These are phyloP conservation scores for Trichoderma sp. DNA, from an alignment of 2,329 filamentous ascomycete species.

Conservation along the genomic window DNA sequence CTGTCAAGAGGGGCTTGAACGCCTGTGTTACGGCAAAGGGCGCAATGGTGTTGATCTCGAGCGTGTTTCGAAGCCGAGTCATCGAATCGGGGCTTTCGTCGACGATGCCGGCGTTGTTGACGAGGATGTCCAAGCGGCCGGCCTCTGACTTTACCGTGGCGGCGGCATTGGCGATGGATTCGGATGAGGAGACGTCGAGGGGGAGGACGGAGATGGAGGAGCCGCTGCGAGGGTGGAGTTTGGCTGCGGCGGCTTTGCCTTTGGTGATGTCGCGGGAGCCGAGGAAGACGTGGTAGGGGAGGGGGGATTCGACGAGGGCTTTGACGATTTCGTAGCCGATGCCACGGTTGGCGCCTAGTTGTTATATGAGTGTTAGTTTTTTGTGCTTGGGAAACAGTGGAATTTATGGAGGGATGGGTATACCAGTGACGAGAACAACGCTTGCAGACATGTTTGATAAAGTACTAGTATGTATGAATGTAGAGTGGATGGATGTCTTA, in stretches of 20 bases:
- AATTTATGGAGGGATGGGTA: neutral
- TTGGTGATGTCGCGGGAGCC: constrained; percentile 35
- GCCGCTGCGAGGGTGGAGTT: constrained; percentile 55
- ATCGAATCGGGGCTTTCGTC: constrained; percentile 39
- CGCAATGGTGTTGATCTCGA: constrained; percentile 44
- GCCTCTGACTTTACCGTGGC: constrained; percentile 22
- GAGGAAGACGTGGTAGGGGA: constrained; percentile 39
- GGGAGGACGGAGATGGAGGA: constrained; percentile 44
- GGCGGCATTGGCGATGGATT: constrained; percentile 25
- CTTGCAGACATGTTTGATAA: neutral
- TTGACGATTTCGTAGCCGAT: constrained; percentile 44
- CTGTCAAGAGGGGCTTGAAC: constrained; percentile 33
- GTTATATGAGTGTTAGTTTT: neutral
- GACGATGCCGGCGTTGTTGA: constrained; percentile 40
- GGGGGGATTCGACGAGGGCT: constrained; percentile 33
- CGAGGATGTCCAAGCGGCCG: constrained; percentile 37
- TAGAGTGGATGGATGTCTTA: neutral
- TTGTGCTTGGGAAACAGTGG: neutral
- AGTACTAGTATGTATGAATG: neutral
- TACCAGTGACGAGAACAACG: constrained; percentile 30
- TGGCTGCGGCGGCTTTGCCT: constrained; percentile 41
- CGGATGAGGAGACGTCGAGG: constrained; percentile 27
- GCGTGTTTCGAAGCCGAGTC: constrained; percentile 29
- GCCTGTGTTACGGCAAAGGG: constrained; percentile 30
- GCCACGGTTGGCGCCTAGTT: constrained; percentile 42